These are phyloP conservation scores for Nitzschia sp. DNA, from an alignment of 108 stramenopile species.

Conservation along the genomic window DNA sequence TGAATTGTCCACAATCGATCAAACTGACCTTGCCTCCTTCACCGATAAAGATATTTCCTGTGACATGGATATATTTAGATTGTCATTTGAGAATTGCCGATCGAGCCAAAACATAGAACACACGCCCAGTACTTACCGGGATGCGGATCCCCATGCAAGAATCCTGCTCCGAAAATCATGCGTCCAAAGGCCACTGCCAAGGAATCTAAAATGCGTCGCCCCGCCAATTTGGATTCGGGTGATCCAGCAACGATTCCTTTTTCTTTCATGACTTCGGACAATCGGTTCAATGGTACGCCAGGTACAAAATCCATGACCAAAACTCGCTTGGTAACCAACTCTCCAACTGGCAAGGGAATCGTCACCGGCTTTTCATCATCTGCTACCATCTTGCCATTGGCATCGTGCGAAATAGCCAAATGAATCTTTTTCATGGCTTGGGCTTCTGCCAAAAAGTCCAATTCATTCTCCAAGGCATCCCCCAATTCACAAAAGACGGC, in stretches of 20 bases:
- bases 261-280: slow-evolving; percentile 39
- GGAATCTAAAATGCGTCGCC: slow-evolving; percentile 33
- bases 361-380: slow-evolving; percentile 17
- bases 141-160: slow-evolving; percentile 43
- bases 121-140: no score
- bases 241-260: slow-evolving; percentile 42
- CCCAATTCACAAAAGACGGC: slow-evolving; percentile 72
- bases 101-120: no score
- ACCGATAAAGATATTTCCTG: slow-evolving; percentile 62
- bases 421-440: slow-evolving; percentile 51
- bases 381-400: slow-evolving; percentile 24
- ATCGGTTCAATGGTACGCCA: slow-evolving; percentile 43
- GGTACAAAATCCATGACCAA: slow-evolving; percentile 66
- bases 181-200: slow-evolving; percentile 53
- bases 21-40: slow-evolving; percentile 47
- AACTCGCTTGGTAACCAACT: slow-evolving; percentile 59
- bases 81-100: neutral
- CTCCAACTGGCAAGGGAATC: slow-evolving; percentile 52
- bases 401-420: slow-evolving; percentile 43
- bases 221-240: slow-evolving; percentile 55
- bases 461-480: slow-evolving; percentile 83
- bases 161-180: slow-evolving; percentile 63
- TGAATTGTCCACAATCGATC: slow-evolving; percentile 57
- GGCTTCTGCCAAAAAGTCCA: slow-evolving; percentile 77
- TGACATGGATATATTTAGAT: neutral